Evolutionary conservation across 495 filamentous ascomycete species (phyloP), one percentile per base, ranked within the genome.

Genomic region (Hyaloscypha finlandica): DNA sequence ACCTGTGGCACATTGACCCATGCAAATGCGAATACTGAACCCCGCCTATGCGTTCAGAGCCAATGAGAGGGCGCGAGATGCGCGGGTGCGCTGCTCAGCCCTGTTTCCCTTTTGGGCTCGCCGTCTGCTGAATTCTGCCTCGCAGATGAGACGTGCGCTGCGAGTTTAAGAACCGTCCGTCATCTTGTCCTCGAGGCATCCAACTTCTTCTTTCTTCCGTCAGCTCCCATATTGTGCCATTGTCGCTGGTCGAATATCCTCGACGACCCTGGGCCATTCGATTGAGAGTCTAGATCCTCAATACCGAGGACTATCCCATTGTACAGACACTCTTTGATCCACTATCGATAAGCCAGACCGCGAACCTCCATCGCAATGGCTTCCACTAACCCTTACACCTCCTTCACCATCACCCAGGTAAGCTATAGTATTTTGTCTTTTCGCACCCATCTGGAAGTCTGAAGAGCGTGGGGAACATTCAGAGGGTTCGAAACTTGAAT

Each of bases 301-400:
- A 12, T 48, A 35, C 57, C 29, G 25, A 25, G 25, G 25, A 25
- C 11, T 59, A 58, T 9, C 20, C 57, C 55, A 14, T 58, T 29
- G 37, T 51, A 20, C 33, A 32, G 30, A 33, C 56, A 29, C 56
- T 20, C 56, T 59, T 37, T 31, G 19, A 25, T 20, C 6, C 29
- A 58, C 55, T 16, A 29, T 30, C 55, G 25, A 32, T 32, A 37
- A 12, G 29, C 5, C 30, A 3, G 19, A 33, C 56, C 22, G 56
- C 56, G 11, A 59, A 59, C 8, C 30, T 4, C 30, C 1, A 37
- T 59, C 76, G 77, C 61, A 68, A 75, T 48, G 33, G 59, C 33
- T 48, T 33, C 33, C 37, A 20, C 59, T 20, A 45, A 57, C 73
- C 80, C 53, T 81, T 83, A 16, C 61, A 57, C 69, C 42, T 70